A percentile compares a stretch with the other conserved stretches of the same genome.
These are phyloP conservation scores for Annulohypoxylon maeteangense DNA, from an alignment of 495 filamentous ascomycete species.

Conservation along the genomic window DNA sequence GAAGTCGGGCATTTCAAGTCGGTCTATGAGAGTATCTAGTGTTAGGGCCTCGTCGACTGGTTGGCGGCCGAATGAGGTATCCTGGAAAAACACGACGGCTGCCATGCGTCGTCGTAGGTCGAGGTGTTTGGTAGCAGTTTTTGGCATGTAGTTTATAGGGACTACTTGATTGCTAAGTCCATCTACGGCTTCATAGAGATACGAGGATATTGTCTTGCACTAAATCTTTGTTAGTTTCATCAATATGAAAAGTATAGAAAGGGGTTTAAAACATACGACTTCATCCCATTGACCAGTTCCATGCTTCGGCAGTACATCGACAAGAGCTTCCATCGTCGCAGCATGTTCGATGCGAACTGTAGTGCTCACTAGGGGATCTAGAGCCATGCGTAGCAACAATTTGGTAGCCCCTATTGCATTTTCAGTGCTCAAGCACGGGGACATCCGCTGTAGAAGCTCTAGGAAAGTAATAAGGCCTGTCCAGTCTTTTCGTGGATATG, in stretches of 20 bases:
- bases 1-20: constrained; percentile 61
- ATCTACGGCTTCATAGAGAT: constrained; percentile 61
- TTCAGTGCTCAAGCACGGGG: constrained; percentile 37
- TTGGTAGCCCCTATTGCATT: constrained; percentile 47
- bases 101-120: constrained; percentile 78
- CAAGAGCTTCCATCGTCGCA: constrained; percentile 42
- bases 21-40: constrained; percentile 61
- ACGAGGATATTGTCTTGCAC: constrained; percentile 65
- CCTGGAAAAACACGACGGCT: constrained; percentile 71
- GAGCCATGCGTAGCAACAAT: constrained; percentile 68
- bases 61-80: constrained; percentile 58
- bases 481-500: constrained; percentile 51
- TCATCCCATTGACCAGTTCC: constrained; percentile 38
- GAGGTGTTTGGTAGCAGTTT: constrained; percentile 63
- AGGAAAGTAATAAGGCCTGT: constrained; percentile 49
- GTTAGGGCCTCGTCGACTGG: constrained; percentile 58
- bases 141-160: constrained; percentile 68
- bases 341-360: constrained; percentile 51
- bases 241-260: constrained; percentile 25
- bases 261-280: constrained; percentile 38
- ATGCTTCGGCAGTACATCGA: constrained; percentile 28
- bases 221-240: constrained; percentile 43
- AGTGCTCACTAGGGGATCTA: constrained; percentile 64
- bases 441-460: constrained; percentile 46
- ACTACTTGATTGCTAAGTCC: constrained; percentile 66